Base-by-base conservation (phyloP, 176 grass and related monocot genomes). In the Chrysopogon serrulatus region DNA sequence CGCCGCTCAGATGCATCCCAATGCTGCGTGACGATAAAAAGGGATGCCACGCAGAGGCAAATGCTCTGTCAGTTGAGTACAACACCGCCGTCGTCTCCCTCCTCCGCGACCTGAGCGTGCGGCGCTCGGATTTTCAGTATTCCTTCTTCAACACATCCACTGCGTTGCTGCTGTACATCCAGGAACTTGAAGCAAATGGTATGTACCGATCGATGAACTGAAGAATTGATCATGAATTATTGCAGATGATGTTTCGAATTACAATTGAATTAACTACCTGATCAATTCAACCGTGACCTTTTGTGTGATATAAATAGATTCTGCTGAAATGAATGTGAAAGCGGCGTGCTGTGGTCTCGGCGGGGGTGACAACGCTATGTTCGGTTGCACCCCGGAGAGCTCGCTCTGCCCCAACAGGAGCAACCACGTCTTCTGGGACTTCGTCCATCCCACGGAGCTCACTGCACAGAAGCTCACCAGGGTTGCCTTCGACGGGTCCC, bases 1-100 rank as follows among this genome's bases (percentile, higher is more conserved):
- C 88, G 1, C 78, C 94, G 4, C 37, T 96, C 2, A 89, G 91
- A 0, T 93, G 94, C 44, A 64, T 82, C 63, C 94, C 91, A 3
- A 34, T 86, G 34, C 54, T 90, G 82, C 76, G 91, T 32, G 40
- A 78, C 45, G 73, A 56, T 0, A 45, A 39, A 13, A 69, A 65
- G 5, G 17, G 17, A 49, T 97, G 94, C 87, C 75, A 83, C 11
- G 30, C 13, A 5, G 84, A 32, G 18, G 94, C 91, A 13, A 93
- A 93, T 74, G 14, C 34, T 23, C 16, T 92, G 19, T 80, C 91
- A 2, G 62, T 51, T 41, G 54, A 56, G 73, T 93, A 80, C 78
- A 91, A 96, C 77, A 10, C 23, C n/a, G 86, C 59, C 1, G 91
- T 64, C 47, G 51, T 76, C 74, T 68, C 83, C 19, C 26, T 93